Conservation (phyloP, 78 protist genomes). For the Dictyostelium capitatum region DNA sequence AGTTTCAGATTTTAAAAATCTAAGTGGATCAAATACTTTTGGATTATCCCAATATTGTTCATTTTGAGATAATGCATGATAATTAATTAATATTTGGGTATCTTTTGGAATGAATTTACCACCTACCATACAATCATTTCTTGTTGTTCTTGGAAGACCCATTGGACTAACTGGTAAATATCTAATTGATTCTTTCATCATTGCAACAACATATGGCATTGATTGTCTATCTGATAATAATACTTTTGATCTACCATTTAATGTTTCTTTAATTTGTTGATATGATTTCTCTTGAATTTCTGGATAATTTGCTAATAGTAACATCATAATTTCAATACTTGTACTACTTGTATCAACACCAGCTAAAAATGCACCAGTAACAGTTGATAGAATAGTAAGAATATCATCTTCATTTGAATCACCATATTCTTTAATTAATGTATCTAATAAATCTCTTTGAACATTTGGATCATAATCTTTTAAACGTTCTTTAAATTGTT, state of each 20-base stretch:
- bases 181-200: conserved; percentile 38
- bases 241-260: neutral
- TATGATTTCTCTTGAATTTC: conserved; percentile 19
- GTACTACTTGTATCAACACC: conserved; percentile 31
- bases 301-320: conserved; percentile 6
- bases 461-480: neutral
- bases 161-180: neutral
- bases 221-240: neutral
- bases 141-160: conserved; percentile 13
- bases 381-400: neutral
- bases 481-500: neutral
- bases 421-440: conserved; percentile 2
- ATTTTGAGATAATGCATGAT: neutral
- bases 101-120: conserved; percentile 39
- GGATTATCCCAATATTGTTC: conserved; percentile 20
- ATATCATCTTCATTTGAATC: neutral
- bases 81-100: neutral
- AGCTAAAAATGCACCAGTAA: neutral
- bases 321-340: neutral
- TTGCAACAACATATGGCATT: neutral
- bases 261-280: neutral
- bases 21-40: neutral
- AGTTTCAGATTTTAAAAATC: neutral
- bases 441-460: conserved; percentile 45
- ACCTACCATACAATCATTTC: neutral